Base-by-base conservation (phyloP, 208 protist species). In the Acanthamoeba castellanii region DNA sequence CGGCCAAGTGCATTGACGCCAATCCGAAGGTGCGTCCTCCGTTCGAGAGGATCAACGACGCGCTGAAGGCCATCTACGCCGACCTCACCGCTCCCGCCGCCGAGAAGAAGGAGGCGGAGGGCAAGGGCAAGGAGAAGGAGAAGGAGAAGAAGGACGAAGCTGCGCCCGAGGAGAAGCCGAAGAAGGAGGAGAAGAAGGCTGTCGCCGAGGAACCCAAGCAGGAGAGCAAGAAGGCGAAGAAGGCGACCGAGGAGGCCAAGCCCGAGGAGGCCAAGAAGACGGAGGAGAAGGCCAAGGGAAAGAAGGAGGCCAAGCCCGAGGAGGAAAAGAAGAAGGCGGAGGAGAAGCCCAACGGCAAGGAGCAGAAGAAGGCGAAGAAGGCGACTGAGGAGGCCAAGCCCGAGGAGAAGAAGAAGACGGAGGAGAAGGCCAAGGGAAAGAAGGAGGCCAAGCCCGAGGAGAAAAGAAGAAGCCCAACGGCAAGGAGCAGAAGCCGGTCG, bases 11-110 rank as follows among this genome's bases (percentile, higher is more conserved):
- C 22, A 70, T 70, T 32, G 64, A 70, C 64, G 64, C 64, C 64
- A 70, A 70, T 20, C 64, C 64, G 20, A 70, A 70, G 64, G 64
- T 70, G 64, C 64, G 64, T 9, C 64, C 64, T 32, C 20, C 64
- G 64, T 70, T 70, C 64, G 64, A 70, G 18, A 70, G 64, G 64
- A 70, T 70, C 64, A 70, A 9, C 64, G 64, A 70, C n/a, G 64
- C 64, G 64, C 64, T 70, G 14, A 70, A 70, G 64, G 13, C 64
- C 64, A 9, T 70, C 64, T 70, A 70, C n/a, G 64, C 64, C n/a
- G 64, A 70, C 14, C 64, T 70, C 64, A 70, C 64, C 37, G 37
- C 37, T 42, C 37, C 37, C 37, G 37, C 37, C 64, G 22, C 14
- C 27, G 64, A 70, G 64, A 70, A 70, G 64, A 70, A 70, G n/a